Conservation (phyloP, 768 basidiomycete species). For the Tulasnella sp. region DNA sequence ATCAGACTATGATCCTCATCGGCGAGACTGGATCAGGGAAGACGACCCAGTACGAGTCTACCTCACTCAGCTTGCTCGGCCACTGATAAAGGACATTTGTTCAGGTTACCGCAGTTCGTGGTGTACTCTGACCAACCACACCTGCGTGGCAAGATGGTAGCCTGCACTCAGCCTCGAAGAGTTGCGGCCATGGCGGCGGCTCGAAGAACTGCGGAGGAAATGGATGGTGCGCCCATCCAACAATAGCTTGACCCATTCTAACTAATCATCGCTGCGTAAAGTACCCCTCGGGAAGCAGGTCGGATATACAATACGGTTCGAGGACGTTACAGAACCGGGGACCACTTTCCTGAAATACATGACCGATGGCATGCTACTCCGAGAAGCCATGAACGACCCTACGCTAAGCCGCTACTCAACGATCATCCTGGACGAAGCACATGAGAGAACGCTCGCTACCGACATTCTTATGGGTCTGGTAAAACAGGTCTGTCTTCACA, state of each 20-base stretch:
- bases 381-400: conserved; percentile 32
- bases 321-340: conserved; percentile 31
- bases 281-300: conserved; percentile 35
- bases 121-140: conserved; percentile 36
- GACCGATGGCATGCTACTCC: conserved; percentile 39
- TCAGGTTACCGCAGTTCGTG: conserved; percentile 12
- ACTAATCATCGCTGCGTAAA: not conserved
- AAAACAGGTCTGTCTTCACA: conserved; percentile 28
- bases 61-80: not conserved
- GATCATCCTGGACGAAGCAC: conserved; percentile 41
- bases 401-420: conserved; percentile 36
- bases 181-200: conserved; percentile 41
- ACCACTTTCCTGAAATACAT: conserved; percentile 39
- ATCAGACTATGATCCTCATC: not conserved
- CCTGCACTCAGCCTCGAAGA: conserved; percentile 39
- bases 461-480: conserved; percentile 41
- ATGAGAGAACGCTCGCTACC: conserved; percentile 41
- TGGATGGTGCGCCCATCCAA: conserved; percentile 28
- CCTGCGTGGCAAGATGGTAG: conserved; percentile 32
- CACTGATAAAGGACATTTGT: not conserved
- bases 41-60: not conserved
- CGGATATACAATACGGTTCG: conserved; percentile 42
- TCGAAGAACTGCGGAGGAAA: conserved; percentile 37
- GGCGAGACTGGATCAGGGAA: not conserved
- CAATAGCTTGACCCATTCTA: no score